phyloP scores from a whole-genome alignment of 495 filamentous ascomycete genomes.

The Daldinia childiae region DNA sequence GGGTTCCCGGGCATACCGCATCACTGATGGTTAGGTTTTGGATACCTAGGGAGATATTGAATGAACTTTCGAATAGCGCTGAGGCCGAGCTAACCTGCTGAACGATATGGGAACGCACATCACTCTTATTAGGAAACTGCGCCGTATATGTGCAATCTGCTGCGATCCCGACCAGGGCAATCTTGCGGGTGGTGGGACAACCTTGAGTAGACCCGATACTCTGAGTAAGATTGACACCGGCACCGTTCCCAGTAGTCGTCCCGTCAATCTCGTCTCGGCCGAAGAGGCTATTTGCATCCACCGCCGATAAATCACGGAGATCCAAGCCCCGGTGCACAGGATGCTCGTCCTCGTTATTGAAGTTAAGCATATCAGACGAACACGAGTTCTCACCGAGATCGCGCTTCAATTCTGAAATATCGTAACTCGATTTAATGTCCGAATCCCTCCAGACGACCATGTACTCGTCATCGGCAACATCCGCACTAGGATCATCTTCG shows the following conservation, averaged over 20 bases:
- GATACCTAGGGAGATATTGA: conserved; percentile 93
- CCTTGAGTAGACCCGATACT: conserved; percentile 85
- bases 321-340: conserved; percentile 64
- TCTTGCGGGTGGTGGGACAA: conserved; percentile 86
- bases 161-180: conserved; percentile 90
- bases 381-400: conserved; percentile 55
- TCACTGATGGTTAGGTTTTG: conserved; percentile 82
- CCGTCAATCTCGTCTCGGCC: conserved; percentile 58
- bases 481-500: conserved; percentile 74
- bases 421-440: conserved; percentile 66
- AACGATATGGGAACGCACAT: conserved; percentile 77
- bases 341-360: conserved; percentile 74
- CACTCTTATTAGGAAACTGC: conserved; percentile 69
- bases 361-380: conserved; percentile 70
- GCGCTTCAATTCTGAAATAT: conserved; percentile 49
- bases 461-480: conserved; percentile 70
- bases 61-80: conserved; percentile 82
- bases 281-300: conserved; percentile 50
- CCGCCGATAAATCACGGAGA: conserved; percentile 43
- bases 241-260: conserved; percentile 76
- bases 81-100: conserved; percentile 87
- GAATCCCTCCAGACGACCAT: conserved; percentile 95
- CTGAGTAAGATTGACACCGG: conserved; percentile 79
- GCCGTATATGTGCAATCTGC: conserved; percentile 89
- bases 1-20: conserved; percentile 70